A percentile compares a stretch with the other conserved stretches of the same genome.
Conservation (phyloP, 768 basidiomycete genomes). For the Rhizopogon sp. region DNA sequence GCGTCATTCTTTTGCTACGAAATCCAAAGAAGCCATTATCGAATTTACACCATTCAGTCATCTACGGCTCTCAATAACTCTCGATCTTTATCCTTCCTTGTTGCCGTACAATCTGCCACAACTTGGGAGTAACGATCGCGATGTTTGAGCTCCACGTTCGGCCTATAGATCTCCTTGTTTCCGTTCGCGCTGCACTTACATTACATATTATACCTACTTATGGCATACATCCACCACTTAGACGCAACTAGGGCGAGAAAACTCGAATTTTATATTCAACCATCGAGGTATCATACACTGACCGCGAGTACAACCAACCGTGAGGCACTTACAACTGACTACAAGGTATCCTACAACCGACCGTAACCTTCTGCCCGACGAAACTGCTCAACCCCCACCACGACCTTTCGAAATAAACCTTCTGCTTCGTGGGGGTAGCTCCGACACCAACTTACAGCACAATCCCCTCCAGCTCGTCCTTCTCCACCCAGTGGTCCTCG, state of each 20-base stretch:
- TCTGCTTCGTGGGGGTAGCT: not conserved
- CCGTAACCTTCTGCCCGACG: too few species aligned
- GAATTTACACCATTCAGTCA: not conserved
- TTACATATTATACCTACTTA: not conserved
- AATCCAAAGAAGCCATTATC: too few species aligned
- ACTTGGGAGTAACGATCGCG: not conserved
- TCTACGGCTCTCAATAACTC: too few species aligned
- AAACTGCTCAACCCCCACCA: too few species aligned
- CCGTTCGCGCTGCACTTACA: not conserved
- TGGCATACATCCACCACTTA: not conserved
- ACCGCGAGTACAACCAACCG: not conserved
- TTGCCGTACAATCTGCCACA: not conserved
- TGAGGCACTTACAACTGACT: not conserved
- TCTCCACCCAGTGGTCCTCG: constrained; percentile 31
- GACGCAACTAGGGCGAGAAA: too few species aligned
- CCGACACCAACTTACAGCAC: not conserved
- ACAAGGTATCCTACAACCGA: not conserved
- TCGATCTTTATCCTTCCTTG: not conserved
- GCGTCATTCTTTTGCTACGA: too few species aligned
- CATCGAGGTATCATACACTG: not conserved
- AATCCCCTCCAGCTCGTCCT: constrained; percentile 22
- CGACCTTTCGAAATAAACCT: too few species aligned
- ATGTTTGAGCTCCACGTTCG: not conserved
- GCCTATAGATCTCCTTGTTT: too few species aligned
- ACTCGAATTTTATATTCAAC: not conserved